Evolutionary conservation across 208 protist genomes (phyloP), one percentile per base, ranked within the genome.

Genomic region (Trichomonas tenax): DNA sequence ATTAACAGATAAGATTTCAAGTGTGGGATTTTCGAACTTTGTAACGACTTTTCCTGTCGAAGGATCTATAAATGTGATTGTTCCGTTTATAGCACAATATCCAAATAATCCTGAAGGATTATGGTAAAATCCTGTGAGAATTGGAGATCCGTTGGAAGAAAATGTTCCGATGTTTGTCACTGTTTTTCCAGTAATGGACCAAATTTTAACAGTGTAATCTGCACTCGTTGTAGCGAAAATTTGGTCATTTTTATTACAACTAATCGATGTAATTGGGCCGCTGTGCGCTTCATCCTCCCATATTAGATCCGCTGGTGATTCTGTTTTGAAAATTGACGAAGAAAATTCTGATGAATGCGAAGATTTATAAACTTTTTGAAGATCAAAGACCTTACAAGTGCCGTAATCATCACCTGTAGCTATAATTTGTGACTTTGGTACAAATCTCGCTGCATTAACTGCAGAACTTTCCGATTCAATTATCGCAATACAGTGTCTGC

Each of bases 321-420:
- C 44, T 21, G 26, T 49, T 36, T 34, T 34, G 34, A 84, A 40
- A 10, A 84, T 36, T 41, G 21, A 15, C 36, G 81, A 40, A 40
- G 11, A 11, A 84, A 49, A 93, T 63, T 82, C 44, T 63, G 21
- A 11, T 81, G 82, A 46, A 31, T 63, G 41, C 6, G 81, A 84
- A 41, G 81, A 84, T 36, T 84, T 40, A 4, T 41, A 84, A 40
- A 84, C 6, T 36, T 40, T 84, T 36, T 34, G 10, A 93, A 99
- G 98, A 97, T 99, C 99, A 99, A 99, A 99, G 23, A 99, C 98
- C 21, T 99, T 98, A 48, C 99, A 98, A n/a, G 99, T 99, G 97
- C 99, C 98, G 98, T 99, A 99, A 26, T 99, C 98, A 93, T 99
- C 99, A 26, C 98, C 99, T 0, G 98, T 99, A 15, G 99, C 98